Percentiles rank a stretch among this genome's conserved stretches.
These are phyloP conservation scores for Cercophora samala DNA, from an alignment of 495 filamentous ascomycete genomes.

Conservation along the genomic window DNA sequence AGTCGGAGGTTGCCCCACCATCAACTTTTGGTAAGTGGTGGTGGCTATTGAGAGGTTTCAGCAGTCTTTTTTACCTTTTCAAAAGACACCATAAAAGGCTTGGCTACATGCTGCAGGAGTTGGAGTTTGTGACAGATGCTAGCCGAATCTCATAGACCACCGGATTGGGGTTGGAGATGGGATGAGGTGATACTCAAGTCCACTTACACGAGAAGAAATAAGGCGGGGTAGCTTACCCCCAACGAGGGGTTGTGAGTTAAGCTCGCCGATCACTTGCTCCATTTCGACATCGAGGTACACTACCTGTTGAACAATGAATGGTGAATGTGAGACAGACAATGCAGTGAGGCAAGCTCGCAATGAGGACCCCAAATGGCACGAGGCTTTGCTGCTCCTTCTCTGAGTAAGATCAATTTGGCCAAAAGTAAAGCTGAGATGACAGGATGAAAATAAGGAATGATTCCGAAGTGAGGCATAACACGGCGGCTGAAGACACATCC, in stretches of 20 bases:
- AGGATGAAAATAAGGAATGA: not conserved
- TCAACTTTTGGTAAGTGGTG: not conserved
- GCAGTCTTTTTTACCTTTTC: too few species aligned
- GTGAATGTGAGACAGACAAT: not conserved
- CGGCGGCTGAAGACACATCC: not conserved
- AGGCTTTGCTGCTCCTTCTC: not conserved
- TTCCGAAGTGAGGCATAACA: not conserved
- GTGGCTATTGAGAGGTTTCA: too few species aligned
- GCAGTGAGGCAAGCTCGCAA: slow-evolving; percentile 5
- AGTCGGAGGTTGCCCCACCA: not conserved
- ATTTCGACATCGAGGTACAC: not conserved
- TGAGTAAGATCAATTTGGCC: not conserved
- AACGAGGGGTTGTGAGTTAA: slow-evolving; percentile 9
- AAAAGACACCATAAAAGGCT: not conserved
- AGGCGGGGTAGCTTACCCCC: slow-evolving; percentile 17
- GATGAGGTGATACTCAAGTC: slow-evolving; percentile 13
- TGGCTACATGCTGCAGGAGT: not conserved
- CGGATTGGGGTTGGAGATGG: slow-evolving; percentile 3
- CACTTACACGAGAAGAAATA: not conserved
- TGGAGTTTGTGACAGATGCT: not conserved
- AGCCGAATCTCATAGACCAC: slow-evolving; percentile 1
- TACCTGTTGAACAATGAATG: not conserved
- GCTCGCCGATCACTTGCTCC: slow-evolving; percentile 7
- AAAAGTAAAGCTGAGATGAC: not conserved
- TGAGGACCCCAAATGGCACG: slow-evolving; percentile 1